Base-by-base conservation (phyloP, 345 rosid species). In the Populus nigra region DNA sequence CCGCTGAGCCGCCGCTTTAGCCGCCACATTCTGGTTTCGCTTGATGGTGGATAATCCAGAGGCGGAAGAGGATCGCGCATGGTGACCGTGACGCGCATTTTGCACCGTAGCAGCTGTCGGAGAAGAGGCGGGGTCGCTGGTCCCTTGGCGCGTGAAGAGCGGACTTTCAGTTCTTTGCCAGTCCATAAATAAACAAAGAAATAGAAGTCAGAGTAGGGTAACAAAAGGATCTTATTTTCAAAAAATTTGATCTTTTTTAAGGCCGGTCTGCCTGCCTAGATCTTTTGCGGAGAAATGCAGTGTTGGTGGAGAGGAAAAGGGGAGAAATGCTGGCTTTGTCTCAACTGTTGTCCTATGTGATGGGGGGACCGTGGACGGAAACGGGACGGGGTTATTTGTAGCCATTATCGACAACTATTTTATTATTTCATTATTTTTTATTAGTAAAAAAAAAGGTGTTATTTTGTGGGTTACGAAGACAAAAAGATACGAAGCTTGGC, bases 1-100 rank as follows among this genome's bases (percentile, higher is more conserved):
- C 11, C 97, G 94, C 84, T 88, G 97, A 16, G 99, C 97, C 7
- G 99, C 99, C 3, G 91, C 97, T 78, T 91, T 94, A 2, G 98
- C 97, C 45, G 97, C 98, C 8, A 88, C 89, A 83, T 94, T 93
- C 82, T 94, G 97, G 38, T 89, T 69, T n/a, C 65, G 65, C 36
- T 73, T 25, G 39, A 71, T 50, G 71, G 76, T 35, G 65, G 81
- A 71, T 75, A 76, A 29, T 57, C 82, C 79, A 4, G 81, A 13
- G 29, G 78, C 75, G 36, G 85, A 82, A 66, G 85, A 75, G 57
- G 85, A 78, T 20, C 82, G 82, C 7, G 79, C 49, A 43, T 82
- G 85, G 65, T 68, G 77, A 6, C 55, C 72, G 27, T 43, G 74
- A 35, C 78, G 79, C 5, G 47, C 79, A 69, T 71, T 74, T 55